Percentiles rank a stretch among this genome's conserved stretches.
Conservation (phyloP, 306 rosid species). For the Inga laurina region DNA sequence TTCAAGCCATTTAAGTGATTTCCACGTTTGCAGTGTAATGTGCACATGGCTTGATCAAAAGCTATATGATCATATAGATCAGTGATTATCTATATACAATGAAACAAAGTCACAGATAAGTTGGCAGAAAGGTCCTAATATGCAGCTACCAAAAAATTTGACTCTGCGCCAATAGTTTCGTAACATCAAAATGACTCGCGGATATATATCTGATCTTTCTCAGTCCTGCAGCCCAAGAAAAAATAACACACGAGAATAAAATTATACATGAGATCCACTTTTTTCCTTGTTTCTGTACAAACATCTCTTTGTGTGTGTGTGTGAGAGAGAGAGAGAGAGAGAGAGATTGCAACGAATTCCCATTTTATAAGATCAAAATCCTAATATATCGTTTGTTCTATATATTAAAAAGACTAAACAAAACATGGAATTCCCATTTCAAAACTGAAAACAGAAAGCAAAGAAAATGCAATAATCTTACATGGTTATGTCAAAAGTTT, state of each 20-base stretch:
- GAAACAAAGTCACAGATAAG: too few species aligned
- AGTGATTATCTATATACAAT: too few species aligned
- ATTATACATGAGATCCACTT: neutral
- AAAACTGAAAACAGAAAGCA: slow-evolving; percentile 21
- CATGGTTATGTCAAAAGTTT: slow-evolving; percentile 59
- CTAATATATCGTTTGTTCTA: slow-evolving; percentile 43
- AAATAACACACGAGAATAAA: neutral
- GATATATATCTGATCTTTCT: neutral
- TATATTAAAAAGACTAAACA: slow-evolving; percentile 12
- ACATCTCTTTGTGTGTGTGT: neutral
- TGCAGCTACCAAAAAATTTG: slow-evolving; percentile 25
- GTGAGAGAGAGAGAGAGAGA: too few species aligned
- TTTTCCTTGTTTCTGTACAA: too few species aligned
- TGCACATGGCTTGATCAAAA: neutral
- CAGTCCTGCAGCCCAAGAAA: neutral
- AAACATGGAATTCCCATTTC: slow-evolving; percentile 42
- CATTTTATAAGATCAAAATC: slow-evolving; percentile 12
- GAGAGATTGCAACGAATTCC: too few species aligned
- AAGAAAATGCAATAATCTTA: slow-evolving; percentile 40
- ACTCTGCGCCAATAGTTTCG: slow-evolving; percentile 25
- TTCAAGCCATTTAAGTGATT: neutral
- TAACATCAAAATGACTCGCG: slow-evolving; percentile 13
- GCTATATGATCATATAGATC: neutral
- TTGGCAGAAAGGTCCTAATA: neutral
- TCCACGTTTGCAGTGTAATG: neutral